Conservation (phyloP, 495 filamentous ascomycete species). For the Choiromyces venosus region DNA sequence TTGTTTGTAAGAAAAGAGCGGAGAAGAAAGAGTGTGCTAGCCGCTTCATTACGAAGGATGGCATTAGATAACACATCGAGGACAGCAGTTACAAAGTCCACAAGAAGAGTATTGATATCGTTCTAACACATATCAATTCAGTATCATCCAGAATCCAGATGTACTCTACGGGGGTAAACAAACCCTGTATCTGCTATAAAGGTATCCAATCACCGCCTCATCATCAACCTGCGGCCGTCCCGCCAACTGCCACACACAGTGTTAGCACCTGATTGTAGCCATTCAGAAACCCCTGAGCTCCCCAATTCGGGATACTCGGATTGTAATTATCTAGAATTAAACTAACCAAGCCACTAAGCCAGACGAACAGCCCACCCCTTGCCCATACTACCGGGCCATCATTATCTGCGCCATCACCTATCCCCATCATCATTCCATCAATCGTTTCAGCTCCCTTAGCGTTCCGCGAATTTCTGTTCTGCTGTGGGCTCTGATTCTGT, state of each 20-base stretch:
- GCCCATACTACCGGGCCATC: slow-evolving; percentile 67
- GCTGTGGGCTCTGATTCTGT: slow-evolving; percentile 49
- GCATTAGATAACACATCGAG: slow-evolving; percentile 87
- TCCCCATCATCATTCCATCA: slow-evolving; percentile 47
- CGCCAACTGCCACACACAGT: slow-evolving; percentile 54
- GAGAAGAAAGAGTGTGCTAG: slow-evolving; percentile 66
- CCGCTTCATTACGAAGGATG: slow-evolving; percentile 69
- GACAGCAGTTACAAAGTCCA: slow-evolving; percentile 76
- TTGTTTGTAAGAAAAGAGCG: slow-evolving; percentile 93
- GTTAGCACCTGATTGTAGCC: slow-evolving; percentile 16
- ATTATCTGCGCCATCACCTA: slow-evolving; percentile 48
- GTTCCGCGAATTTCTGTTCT: slow-evolving; percentile 51
- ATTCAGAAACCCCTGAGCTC: neutral
- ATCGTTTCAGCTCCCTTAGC: slow-evolving; percentile 47
- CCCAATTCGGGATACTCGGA: neutral
- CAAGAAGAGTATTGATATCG: slow-evolving; percentile 65
- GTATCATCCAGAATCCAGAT: neutral
- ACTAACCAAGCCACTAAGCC: slow-evolving; percentile 74
- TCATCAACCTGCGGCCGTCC: slow-evolving; percentile 82
- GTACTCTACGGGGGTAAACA: slow-evolving; percentile 15
- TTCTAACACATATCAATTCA: slow-evolving; percentile 48
- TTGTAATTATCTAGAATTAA: neutral
- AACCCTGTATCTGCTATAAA: slow-evolving; percentile 76
- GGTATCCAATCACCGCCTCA: slow-evolving; percentile 64
- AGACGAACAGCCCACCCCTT: slow-evolving; percentile 89